phyloP scores from a whole-genome alignment of 148 eudicot genomes.

The Nepenthes mirabilis region DNA sequence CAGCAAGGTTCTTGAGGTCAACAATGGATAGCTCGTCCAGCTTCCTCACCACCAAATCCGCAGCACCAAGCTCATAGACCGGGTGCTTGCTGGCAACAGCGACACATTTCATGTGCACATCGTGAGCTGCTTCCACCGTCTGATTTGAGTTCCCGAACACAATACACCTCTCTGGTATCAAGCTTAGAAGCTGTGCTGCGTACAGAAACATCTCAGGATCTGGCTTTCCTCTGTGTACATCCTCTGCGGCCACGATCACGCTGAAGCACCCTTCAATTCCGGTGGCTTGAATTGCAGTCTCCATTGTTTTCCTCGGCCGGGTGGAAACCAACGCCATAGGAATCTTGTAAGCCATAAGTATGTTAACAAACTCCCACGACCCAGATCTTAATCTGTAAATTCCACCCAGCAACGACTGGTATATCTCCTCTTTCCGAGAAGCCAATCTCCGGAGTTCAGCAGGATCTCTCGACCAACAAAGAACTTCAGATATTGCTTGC shows the following conservation, averaged over 20 bases:
- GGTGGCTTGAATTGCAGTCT: conserved; percentile 51
- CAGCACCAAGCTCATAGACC: conserved; percentile 83
- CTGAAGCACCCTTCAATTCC: conserved; percentile 70
- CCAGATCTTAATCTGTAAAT: conserved; percentile 68
- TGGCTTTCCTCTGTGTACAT: conserved; percentile 85
- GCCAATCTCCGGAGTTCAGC: conserved; percentile 48
- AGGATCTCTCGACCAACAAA: conserved; percentile 92
- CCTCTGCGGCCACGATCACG: conserved; percentile 86
- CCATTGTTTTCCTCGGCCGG: conserved; percentile 59
- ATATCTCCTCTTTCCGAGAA: conserved; percentile 65
- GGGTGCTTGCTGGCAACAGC: conserved; percentile 98
- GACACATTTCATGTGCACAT: conserved; percentile 87
- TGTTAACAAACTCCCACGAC: conserved; percentile 62
- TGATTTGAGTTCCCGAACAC: conserved; percentile 88
- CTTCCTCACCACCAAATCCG: conserved; percentile 72
- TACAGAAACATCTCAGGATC: conserved; percentile 96
- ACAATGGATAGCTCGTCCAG: conserved; percentile 79
- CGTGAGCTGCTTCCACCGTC: conserved; percentile 93
- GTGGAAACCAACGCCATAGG: conserved; percentile 97
- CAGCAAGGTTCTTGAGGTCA: conserved; percentile 88
- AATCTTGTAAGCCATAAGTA: conserved; percentile 45
- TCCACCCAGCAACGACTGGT: conserved; percentile 68
- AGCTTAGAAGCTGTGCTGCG: conserved; percentile 64
- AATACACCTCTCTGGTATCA: conserved; percentile 84
- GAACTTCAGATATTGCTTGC: conserved; percentile 86